These are phyloP conservation scores for Pythium monospermum DNA, from an alignment of 352 stramenopile species.

Conservation along the genomic window DNA sequence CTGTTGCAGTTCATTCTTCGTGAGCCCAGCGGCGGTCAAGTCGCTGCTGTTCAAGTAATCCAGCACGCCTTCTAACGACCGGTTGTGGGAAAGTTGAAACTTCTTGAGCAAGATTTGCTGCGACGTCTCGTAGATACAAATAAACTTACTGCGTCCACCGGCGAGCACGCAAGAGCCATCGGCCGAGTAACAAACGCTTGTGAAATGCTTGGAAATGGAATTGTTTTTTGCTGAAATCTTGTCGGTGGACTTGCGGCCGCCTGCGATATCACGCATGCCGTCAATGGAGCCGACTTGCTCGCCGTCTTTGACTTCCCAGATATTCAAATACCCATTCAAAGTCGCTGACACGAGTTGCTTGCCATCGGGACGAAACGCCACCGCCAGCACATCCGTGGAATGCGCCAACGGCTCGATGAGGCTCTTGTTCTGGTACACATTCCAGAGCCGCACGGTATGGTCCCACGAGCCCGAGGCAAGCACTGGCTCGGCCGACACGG, in stretches of 20 bases:
- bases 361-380: conserved; percentile 96
- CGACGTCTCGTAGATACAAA: conserved; percentile 98
- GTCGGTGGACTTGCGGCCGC: conserved; percentile 84
- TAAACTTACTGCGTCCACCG: conserved; percentile 97
- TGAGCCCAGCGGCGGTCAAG: conserved; percentile 70
- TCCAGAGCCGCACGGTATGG: conserved; percentile 98
- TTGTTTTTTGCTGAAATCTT: conserved; percentile 87
- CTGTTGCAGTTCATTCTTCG: conserved; percentile 66
- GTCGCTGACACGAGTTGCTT: conserved; percentile 95
- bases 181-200: conserved; percentile 97
- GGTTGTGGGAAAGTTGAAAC: conserved; percentile 99
- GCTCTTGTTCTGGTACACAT: conserved; percentile 96
- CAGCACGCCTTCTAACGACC: conserved; percentile 94
- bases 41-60: conserved; percentile 94
- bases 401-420: conserved; percentile 96
- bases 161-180: conserved; percentile 97
- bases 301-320: conserved; percentile 98
- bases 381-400: conserved; percentile 94
- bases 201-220: conserved; percentile 96
- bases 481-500: conserved; percentile 68
- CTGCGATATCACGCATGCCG: conserved; percentile 94
- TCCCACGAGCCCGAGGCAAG: conserved; percentile 98
- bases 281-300: conserved; percentile 95
- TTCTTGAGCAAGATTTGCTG: conserved; percentile 97
- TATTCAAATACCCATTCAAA: conserved; percentile 94